Conservation (phyloP, 768 basidiomycete genomes). For the Hortiboletus flavorubellus region DNA sequence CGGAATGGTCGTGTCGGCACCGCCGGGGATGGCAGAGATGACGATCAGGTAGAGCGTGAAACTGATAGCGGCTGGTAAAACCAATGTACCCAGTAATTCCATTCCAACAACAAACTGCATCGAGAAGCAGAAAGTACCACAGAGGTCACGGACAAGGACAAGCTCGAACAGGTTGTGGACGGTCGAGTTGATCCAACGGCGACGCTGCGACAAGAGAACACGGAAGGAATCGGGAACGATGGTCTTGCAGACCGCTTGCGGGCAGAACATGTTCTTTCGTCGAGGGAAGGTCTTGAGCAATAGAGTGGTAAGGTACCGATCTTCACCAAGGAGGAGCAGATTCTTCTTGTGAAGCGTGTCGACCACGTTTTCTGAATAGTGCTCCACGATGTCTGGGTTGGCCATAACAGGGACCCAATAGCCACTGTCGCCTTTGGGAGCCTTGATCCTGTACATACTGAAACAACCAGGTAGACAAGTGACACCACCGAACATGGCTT, state of each 20-base stretch:
- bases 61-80: constrained; percentile 94
- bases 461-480: constrained; percentile 99
- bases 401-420: constrained; percentile 99
- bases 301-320: constrained; percentile 97
- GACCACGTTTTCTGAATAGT: constrained; percentile 99
- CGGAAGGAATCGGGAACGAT: constrained; percentile 96
- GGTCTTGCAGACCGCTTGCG: constrained; percentile 98
- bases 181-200: constrained; percentile 99
- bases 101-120: constrained; percentile 99
- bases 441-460: constrained; percentile 99
- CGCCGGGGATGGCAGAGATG: constrained; percentile 78
- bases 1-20: constrained; percentile 78
- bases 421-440: constrained; percentile 92
- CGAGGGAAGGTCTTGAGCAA: constrained; percentile 99
- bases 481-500: constrained; percentile 99
- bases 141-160: constrained; percentile 93
- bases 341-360: constrained; percentile 99
- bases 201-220: constrained; percentile 90
- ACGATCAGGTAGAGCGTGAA: constrained; percentile 96
- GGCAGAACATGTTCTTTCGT: constrained; percentile 98
- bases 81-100: constrained; percentile 95
- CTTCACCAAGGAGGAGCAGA: constrained; percentile 92
- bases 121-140: constrained; percentile 99
- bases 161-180: constrained; percentile 97
- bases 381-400: constrained; percentile 97